phyloP scores from a whole-genome alignment of 441 rosid genomes.

The Pelargonium exstipulatum region DNA sequence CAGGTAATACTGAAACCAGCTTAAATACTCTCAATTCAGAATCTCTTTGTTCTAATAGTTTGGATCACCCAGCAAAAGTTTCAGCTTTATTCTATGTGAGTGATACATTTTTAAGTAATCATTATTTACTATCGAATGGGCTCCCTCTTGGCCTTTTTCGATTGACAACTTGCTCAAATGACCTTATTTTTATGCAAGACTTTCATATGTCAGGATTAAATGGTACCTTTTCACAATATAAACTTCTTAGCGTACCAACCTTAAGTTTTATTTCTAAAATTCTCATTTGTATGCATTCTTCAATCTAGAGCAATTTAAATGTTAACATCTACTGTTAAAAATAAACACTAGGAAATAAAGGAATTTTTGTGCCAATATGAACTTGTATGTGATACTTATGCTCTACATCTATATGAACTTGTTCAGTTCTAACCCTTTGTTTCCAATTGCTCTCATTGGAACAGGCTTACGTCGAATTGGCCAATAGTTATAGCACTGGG shows the following conservation, averaged over 20 bases:
- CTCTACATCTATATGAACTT: not conserved
- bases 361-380: no score
- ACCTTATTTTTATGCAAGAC: no score
- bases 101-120: not conserved
- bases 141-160: no score
- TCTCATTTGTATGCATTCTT: no score
- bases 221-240: no score
- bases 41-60: not conserved
- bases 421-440: not conserved
- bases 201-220: no score
- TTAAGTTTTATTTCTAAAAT: no score
- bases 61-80: not conserved
- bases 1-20: slow-evolving; percentile 35
- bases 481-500: slow-evolving; percentile 56
- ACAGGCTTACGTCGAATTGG: slow-evolving; percentile 73
- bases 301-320: no score
- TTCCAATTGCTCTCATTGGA: slow-evolving; percentile 19
- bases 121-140: not conserved
- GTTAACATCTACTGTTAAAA: no score
- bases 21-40: not conserved
- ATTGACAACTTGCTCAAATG: no score
- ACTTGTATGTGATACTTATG: not conserved
- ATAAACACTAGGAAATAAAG: no score
- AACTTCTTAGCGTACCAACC: no score
- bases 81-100: not conserved